Percentiles rank a stretch among this genome's conserved stretches.
Conservation (phyloP, 495 filamentous ascomycete species). For the Letharia lupina region DNA sequence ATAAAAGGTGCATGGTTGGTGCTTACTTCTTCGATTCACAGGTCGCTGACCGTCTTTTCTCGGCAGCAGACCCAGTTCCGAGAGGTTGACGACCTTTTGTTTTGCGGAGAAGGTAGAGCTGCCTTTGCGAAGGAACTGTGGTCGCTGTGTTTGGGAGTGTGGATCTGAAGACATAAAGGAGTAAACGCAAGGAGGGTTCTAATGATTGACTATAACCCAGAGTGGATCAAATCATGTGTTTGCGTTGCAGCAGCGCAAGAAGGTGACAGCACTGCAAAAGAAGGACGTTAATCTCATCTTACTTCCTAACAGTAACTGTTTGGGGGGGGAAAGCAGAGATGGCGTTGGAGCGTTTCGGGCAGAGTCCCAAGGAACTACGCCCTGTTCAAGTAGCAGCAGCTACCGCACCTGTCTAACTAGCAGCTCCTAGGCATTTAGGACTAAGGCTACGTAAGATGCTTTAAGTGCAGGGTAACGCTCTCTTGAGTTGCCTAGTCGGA, state of each 20-base stretch:
- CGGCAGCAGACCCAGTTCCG: conserved; percentile 26
- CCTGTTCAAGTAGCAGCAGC: conserved; percentile 4
- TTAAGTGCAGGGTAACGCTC: background rate
- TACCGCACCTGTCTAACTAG: conserved; percentile 5
- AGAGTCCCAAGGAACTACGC: conserved; percentile 3
- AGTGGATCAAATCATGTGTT: conserved; percentile 1
- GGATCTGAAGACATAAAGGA: conserved; percentile 25
- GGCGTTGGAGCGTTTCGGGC: conserved; percentile 8
- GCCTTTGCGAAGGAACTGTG: conserved; percentile 19
- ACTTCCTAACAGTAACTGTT: background rate
- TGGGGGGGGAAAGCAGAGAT: background rate
- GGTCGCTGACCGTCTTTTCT: conserved; percentile 23
- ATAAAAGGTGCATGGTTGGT: background rate
- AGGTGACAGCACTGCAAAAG: background rate
- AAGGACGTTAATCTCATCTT: conserved; percentile 5
- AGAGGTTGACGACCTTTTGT: conserved; percentile 22
- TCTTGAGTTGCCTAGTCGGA: background rate
- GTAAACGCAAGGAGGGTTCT: background rate
- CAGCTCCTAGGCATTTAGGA: background rate
- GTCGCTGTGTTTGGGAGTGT: conserved; percentile 19
- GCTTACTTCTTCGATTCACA: conserved; percentile 25
- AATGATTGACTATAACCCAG: background rate
- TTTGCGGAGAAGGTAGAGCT: conserved; percentile 13
- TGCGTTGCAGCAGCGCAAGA: conserved; percentile 5
- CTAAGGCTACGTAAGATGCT: conserved; percentile 5